Evolutionary conservation across 148 eudicot species (phyloP), one percentile per base, ranked within the genome.

Genomic region (Simmondsia chinensis): DNA sequence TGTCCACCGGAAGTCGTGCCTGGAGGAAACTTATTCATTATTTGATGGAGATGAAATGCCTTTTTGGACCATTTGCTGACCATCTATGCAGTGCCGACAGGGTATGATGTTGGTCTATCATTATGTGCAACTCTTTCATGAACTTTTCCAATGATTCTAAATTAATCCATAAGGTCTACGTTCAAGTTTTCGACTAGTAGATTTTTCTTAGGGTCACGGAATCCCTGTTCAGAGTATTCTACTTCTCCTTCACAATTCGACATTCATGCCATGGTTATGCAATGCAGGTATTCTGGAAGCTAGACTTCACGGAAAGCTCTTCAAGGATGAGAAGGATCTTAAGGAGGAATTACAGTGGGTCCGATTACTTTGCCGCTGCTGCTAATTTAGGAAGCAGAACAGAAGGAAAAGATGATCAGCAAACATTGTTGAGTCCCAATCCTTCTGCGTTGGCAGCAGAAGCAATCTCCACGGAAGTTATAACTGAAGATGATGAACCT

Each of bases 1-100:
- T 69, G 21, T 75, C 56, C 50, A 72, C 83, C 51, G 99, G 96
- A 53, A 71, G 57, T 56, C 96, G 83, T 51, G 83, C 84, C 25
- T 93, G 99, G 99, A 68, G 99, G 61, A 93, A 86, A 68, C 94
- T 93, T 47, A 69, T 93, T 35, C 94, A 69, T 67, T 79, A 74
- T 70, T 61, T 93, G 68, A 59, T 77, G 27, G 99, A 93, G 70
- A 74, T 68, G 56, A 76, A 77, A 52, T 82, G 95, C 60, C 89
- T 93, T 33, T 93, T 82, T 63, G 99, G 94, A 42, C 87, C 96
- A 33, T 68, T 77, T 46, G 35, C 83, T 31, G 74, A 70, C 33
- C 57, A 51, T 47, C 48, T 86, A 18, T 63, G 74, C 74, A 74
- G 69, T 45, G 77, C 86, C 51, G 73, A 79, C 43, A 74, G 56